Base-by-base conservation (phyloP, 495 filamentous ascomycete genomes). In the Lasiosphaeris hirsuta region DNA sequence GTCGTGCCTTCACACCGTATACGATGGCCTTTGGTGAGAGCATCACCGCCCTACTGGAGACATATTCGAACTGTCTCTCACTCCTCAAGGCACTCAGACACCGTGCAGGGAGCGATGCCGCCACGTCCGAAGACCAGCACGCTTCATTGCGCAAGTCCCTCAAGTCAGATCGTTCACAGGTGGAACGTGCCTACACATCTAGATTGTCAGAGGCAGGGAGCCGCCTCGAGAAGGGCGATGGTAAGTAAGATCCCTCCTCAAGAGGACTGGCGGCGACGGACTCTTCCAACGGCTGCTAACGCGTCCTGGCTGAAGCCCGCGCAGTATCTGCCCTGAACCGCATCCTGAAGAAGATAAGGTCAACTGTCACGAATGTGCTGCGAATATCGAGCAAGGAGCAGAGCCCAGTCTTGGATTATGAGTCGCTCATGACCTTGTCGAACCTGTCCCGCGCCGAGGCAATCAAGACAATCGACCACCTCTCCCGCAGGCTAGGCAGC, bases 1-100 rank as follows among this genome's bases (percentile, higher is more conserved):
- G 9, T n/a, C 14, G 23, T 23, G 19, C 18, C 41, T 35, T 8
- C 18, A 35, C 30, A 36, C 10, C 7, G 30, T 34, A 15, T 11
- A 59, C 45, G 10, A 70, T 70, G 68, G 63, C 48, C 7, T 72
- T 74, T 48, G 56, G 60, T 46, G 62, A 65, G n/a, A 63, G 62
- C 39, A 61, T 74, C 33, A 39, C 37, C 17, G 51, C 69, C 15
- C 54, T 74, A 3, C 53, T 74, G 5, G 65, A 69, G 41, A 70
- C 69, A 8, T 74, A 74, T 42, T 66, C 69, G 4, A 71, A 69
- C 38, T 74, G 71, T 54, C 56, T 72, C 10, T 59, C 64, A 1
- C 64, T 74, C 8, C 61, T 74, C 5, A 72, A 68, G 51, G 59
- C 61, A 37, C 64, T 67, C 44, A 61, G 60, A 35, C 60, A 49